Evolutionary conservation across 495 filamentous ascomycete genomes (phyloP).

Genomic region (Tuber magnatum): DNA sequence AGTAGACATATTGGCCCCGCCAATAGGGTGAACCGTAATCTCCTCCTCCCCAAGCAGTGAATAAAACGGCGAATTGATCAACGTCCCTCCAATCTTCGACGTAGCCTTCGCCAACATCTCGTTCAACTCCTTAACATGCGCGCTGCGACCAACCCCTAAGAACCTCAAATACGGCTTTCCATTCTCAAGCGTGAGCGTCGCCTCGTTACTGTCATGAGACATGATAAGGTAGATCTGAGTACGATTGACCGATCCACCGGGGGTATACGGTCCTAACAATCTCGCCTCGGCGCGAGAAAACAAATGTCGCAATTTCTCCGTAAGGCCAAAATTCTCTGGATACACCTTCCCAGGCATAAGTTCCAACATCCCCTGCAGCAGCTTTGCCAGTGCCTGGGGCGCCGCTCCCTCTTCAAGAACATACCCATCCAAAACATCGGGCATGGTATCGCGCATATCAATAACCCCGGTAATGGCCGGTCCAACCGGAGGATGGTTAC

Average conservation of each 20-base stretch:
- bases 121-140: slow-evolving; percentile 52
- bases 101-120: slow-evolving; percentile 50
- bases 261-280: slow-evolving; percentile 53
- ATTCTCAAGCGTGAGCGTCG: slow-evolving; percentile 52
- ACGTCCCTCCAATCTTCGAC: slow-evolving; percentile 52
- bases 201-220: slow-evolving; percentile 63
- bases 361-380: slow-evolving; percentile 55
- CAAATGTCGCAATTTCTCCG: slow-evolving; percentile 44
- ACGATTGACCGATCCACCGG: slow-evolving; percentile 50
- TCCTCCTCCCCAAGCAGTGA: slow-evolving; percentile 50
- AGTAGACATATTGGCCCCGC: slow-evolving; percentile 57
- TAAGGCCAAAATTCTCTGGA: slow-evolving; percentile 43
- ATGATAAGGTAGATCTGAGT: slow-evolving; percentile 65
- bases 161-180: slow-evolving; percentile 57
- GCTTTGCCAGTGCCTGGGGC: slow-evolving; percentile 50
- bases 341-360: slow-evolving; percentile 49
- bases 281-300: slow-evolving; percentile 49
- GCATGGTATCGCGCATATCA: slow-evolving; percentile 51
- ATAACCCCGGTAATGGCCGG: slow-evolving; percentile 61
- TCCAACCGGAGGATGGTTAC: slow-evolving; percentile 51
- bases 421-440: slow-evolving; percentile 55
- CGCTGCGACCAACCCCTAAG: slow-evolving; percentile 50
- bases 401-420: slow-evolving; percentile 61
- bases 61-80: slow-evolving; percentile 53
- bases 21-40: slow-evolving; percentile 63